phyloP scores from a whole-genome alignment of 805 yeast species.

The Lipomyces mesembrius region DNA sequence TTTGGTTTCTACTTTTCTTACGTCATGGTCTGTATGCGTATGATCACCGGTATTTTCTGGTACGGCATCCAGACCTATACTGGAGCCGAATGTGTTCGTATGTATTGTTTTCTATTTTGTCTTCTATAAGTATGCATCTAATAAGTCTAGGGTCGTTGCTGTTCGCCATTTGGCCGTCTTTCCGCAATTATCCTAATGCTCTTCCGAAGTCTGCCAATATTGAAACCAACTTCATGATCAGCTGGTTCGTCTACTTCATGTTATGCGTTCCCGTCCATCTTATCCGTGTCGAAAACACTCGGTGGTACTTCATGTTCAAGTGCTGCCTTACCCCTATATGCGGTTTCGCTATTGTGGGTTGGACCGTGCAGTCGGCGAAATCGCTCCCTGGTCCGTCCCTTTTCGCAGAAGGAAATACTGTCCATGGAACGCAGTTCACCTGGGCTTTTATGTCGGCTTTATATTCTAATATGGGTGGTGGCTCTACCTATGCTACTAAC shows the following conservation, averaged over 20 bases:
- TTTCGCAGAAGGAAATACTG: slow-evolving; percentile 10
- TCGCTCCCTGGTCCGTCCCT: slow-evolving; percentile 16
- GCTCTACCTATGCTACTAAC: slow-evolving; percentile 23
- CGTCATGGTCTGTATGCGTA: slow-evolving; percentile 67
- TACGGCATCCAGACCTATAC: slow-evolving; percentile 83
- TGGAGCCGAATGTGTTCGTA: slow-evolving; percentile 78
- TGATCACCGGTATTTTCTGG: slow-evolving; percentile 87
- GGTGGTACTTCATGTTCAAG: slow-evolving; percentile 51
- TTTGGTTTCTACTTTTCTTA: slow-evolving; percentile 54
- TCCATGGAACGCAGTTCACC: slow-evolving; percentile 12
- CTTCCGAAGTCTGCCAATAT: slow-evolving; percentile 18
- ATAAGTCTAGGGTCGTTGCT: slow-evolving; percentile 55
- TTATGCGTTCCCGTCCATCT: slow-evolving; percentile 21
- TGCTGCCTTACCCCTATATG: slow-evolving; percentile 67
- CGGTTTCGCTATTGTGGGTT: slow-evolving; percentile 77
- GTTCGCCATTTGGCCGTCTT: slow-evolving; percentile 41
- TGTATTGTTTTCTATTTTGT: slow-evolving; percentile 38
- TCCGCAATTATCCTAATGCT: slow-evolving; percentile 14
- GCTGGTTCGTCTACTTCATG: slow-evolving; percentile 19
- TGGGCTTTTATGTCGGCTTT: slow-evolving; percentile 21
- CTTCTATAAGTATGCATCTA: background rate
- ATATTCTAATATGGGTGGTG: slow-evolving; percentile 19
- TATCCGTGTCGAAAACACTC: slow-evolving; percentile 28
- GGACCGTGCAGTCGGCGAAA: slow-evolving; percentile 56
- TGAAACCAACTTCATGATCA: slow-evolving; percentile 22